Evolutionary conservation across 2,329 filamentous ascomycete genomes (phyloP).

Genomic region (Triangularia setosa): DNA sequence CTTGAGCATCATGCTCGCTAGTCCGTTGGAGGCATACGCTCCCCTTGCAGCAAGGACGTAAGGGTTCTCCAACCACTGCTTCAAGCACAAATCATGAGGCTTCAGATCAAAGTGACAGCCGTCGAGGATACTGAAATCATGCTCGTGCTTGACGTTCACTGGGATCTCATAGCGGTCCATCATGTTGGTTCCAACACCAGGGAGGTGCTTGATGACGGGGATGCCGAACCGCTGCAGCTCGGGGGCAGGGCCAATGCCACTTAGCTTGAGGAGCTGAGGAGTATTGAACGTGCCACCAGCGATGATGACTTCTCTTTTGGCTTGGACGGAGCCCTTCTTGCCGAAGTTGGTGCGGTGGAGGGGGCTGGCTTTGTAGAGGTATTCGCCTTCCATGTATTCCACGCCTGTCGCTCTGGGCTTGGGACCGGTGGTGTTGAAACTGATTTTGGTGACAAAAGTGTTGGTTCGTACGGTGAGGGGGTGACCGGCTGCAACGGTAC

Average conservation of each 20-base stretch:
- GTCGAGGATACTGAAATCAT: neutral
- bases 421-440: neutral
- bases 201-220: conserved; percentile 31
- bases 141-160: conserved; percentile 19
- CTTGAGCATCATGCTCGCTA: conserved; percentile 29
- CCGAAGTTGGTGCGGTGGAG: conserved; percentile 32
- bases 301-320: conserved; percentile 40
- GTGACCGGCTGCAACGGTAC: neutral
- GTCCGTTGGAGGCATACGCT: conserved; percentile 13
- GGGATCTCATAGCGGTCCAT: conserved; percentile 34
- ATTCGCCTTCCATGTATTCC: conserved; percentile 1
- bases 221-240: conserved; percentile 7
- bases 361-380: conserved; percentile 8
- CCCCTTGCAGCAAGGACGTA: conserved; percentile 35
- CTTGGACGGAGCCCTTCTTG: conserved; percentile 19
- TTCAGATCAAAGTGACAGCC: conserved; percentile 23
- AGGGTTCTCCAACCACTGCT: conserved; percentile 42
- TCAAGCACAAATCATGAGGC: conserved; percentile 32
- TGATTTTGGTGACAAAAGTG: conserved; percentile 6
- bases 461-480: neutral
- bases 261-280: conserved; percentile 42
- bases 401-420: conserved; percentile 1
- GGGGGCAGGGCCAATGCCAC: conserved; percentile 24
- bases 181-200: conserved; percentile 38
- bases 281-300: conserved; percentile 40